Evolutionary conservation across 495 filamentous ascomycete species (phyloP), one percentile per base, ranked within the genome.

Genomic region (Xylaria palmicola): DNA sequence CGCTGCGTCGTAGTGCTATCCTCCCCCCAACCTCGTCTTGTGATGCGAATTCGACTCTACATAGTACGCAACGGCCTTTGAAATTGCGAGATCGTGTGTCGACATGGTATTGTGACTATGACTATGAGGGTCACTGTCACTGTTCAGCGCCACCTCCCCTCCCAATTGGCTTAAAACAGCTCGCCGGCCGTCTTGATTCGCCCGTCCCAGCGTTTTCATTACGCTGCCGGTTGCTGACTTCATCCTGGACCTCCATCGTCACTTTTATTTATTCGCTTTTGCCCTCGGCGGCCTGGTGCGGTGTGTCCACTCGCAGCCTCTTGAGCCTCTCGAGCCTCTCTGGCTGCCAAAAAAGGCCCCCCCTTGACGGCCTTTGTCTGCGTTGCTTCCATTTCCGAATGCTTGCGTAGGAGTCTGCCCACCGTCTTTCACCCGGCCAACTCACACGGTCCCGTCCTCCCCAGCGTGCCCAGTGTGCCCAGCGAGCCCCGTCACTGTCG

Each of bases 1-100:
- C 59, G 59, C 59, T 61, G 59, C 59, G 49, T 39, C 50, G 59
- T 53, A 61, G 59, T 47, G n/a, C 12, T 41, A 32, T 41, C 36
- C 26, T 8, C 32, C 27, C 36, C 36, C 19, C 29, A 20, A 24
- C 10, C 26, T 47, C 41, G 17, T 36, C 58, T 47, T 55, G 32
- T 20, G 37, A 41, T 29, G 37, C 48, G 15, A 37, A 39, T 15
- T 60, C 58, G 48, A 34, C 49, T 30, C 24, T 54, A 19, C 26
- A 34, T 24, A 30, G 39, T 37, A 22, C 47, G 50, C 59, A 13
- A 8, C 34, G 8, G n/a, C n/a, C n/a, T n/a, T 61, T 40, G 57
- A 60, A 44, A 32, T 40, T 61, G 59, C 59, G 30, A 54, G 24
- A 44, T 39, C 39, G 34, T 50, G 34, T 44, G 15, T 54, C 30